Evolutionary conservation across 345 rosid genomes (phyloP).

Genomic region (Schrenkiella parvula): DNA sequence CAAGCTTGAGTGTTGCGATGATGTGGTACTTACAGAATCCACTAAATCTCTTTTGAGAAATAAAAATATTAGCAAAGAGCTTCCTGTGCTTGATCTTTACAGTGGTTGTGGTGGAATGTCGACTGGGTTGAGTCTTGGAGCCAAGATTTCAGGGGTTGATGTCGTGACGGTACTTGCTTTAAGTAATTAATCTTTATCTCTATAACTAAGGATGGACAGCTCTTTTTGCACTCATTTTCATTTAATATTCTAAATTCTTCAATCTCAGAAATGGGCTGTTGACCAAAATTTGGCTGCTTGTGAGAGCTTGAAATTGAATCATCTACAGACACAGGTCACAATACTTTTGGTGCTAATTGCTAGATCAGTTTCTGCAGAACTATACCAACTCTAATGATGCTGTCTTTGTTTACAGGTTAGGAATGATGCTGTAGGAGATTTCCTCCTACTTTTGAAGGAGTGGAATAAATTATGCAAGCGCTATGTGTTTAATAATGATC

Average conservation of each 20-base stretch:
- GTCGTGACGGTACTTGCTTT: conserved; percentile 66
- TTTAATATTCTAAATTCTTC: conserved; percentile 17
- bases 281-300: conserved; percentile 69
- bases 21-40: conserved; percentile 27
- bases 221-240: conserved; percentile 6
- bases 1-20: conserved; percentile 20
- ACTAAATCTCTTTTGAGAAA: conserved; percentile 8
- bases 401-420: conserved; percentile 51
- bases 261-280: conserved; percentile 81
- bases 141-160: conserved; percentile 59
- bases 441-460: conserved; percentile 77
- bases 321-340: conserved; percentile 72
- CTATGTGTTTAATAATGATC: conserved; percentile 33
- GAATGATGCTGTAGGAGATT: conserved; percentile 84
- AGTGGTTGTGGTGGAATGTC: conserved; percentile 99
- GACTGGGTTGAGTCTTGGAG: conserved; percentile 86
- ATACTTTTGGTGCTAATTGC: background rate
- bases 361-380: conserved; percentile 12
- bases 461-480: conserved; percentile 77
- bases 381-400: background rate
- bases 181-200: conserved; percentile 23
- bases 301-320: conserved; percentile 80
- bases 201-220: conserved; percentile 5
- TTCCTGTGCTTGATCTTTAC: conserved; percentile 73
- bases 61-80: conserved; percentile 39